These are phyloP conservation scores for Fraxinus paxiana DNA, from an alignment of 305 asterid genomes.

Conservation along the genomic window DNA sequence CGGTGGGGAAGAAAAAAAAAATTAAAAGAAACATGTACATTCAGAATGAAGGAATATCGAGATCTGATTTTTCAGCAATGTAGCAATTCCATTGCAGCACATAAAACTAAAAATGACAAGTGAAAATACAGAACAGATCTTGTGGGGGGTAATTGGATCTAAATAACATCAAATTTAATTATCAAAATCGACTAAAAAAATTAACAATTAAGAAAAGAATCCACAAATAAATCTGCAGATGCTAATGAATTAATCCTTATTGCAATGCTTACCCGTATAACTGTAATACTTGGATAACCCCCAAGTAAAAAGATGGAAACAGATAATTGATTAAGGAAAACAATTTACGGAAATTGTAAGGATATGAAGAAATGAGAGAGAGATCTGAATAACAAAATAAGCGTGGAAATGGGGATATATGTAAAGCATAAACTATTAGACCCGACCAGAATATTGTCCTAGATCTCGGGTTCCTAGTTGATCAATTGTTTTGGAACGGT, in stretches of 20 bases:
- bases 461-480: too few relatives aligned
- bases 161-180: background rate
- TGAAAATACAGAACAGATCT: background rate
- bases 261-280: background rate
- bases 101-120: background rate
- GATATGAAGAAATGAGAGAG: background rate
- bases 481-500: too few relatives aligned
- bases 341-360: background rate
- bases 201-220: background rate
- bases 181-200: background rate
- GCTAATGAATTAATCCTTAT: background rate
- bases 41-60: background rate
- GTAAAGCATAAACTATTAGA: too few relatives aligned
- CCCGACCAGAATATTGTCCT: too few relatives aligned
- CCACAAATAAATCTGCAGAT: background rate
- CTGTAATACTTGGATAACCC: background rate
- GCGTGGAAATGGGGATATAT: background rate
- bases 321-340: background rate
- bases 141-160: background rate
- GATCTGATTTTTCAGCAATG: background rate
- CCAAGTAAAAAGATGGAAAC: background rate
- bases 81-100: background rate
- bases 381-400: background rate
- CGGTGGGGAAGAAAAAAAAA: background rate
- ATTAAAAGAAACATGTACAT: background rate